Percentiles rank a stretch among this genome's conserved stretches.
phyloP scores from a whole-genome alignment of 306 rosid genomes.

The Dryas octopetala region DNA sequence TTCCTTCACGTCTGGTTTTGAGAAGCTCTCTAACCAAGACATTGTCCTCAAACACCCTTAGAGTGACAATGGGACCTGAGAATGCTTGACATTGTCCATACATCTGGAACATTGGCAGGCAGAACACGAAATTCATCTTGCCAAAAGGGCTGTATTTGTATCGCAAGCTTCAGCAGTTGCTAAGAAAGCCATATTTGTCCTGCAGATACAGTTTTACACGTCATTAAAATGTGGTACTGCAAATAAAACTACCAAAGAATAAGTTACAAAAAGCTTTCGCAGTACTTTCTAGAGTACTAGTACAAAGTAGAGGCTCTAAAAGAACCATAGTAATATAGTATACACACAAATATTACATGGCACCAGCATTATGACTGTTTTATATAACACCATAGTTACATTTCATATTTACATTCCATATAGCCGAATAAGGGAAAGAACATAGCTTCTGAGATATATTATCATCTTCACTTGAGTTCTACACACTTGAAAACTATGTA shows the following conservation, averaged over 20 bases:
- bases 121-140: constrained; percentile 44
- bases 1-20: constrained; percentile 62
- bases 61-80: constrained; percentile 54
- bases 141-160: constrained; percentile 35
- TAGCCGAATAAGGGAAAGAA: not conserved
- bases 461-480: not conserved
- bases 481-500: not conserved
- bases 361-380: not conserved
- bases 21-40: constrained; percentile 61
- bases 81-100: constrained; percentile 57
- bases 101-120: constrained; percentile 43
- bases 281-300: not conserved
- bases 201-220: not conserved
- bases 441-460: not conserved
- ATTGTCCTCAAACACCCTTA: constrained; percentile 79
- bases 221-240: not conserved
- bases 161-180: constrained; percentile 50
- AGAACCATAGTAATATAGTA: not conserved
- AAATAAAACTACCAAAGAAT: not conserved
- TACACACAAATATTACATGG: not conserved
- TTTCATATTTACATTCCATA: not conserved
- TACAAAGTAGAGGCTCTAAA: not conserved
- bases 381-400: not conserved
- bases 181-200: constrained; percentile 24
- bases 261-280: not conserved